These are phyloP conservation scores for Ceratocystis smalleyi DNA, from an alignment of 2,329 filamentous ascomycete genomes.

Conservation along the genomic window DNA sequence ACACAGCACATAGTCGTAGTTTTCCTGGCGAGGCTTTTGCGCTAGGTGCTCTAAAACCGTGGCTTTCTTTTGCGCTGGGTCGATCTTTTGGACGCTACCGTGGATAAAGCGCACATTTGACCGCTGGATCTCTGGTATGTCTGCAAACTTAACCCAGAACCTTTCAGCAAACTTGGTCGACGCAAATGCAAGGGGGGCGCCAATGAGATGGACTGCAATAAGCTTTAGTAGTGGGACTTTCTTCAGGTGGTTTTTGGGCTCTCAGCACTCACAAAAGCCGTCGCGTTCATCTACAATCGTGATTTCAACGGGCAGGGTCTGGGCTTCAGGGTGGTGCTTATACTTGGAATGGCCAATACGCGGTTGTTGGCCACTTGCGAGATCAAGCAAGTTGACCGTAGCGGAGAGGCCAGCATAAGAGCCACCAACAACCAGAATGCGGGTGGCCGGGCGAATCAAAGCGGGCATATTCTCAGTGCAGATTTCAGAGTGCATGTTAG, in stretches of 20 bases:
- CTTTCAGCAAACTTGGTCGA: conserved; percentile 47
- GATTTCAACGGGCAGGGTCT: conserved; percentile 45
- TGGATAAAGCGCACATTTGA: conserved; percentile 49
- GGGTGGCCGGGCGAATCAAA: conserved; percentile 25
- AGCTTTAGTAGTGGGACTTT: conserved; percentile 6
- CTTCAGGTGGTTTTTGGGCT: not conserved
- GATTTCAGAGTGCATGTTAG: not conserved
- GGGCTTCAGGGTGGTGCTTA: conserved; percentile 27
- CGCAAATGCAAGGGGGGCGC: conserved; percentile 55
- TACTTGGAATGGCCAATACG: conserved; percentile 29
- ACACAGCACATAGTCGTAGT: conserved; percentile 63
- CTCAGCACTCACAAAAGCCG: conserved; percentile 51
- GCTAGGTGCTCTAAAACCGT: conserved; percentile 36
- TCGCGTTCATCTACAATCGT: conserved; percentile 67
- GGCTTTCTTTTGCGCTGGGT: conserved; percentile 44
- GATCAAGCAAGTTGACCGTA: conserved; percentile 51
- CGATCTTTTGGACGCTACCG: conserved; percentile 45
- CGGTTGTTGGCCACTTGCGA: conserved; percentile 41
- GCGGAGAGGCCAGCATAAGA: conserved; percentile 57
- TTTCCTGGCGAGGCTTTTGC: conserved; percentile 28
- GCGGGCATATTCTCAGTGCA: conserved; percentile 17
- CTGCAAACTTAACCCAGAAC: conserved; percentile 53
- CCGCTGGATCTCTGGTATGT: conserved; percentile 50
- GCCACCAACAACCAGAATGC: conserved; percentile 52
- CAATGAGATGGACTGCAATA: conserved; percentile 55